phyloP scores from a whole-genome alignment of 352 stramenopile genomes.

The Hyaloperonospora arabidopsidis region DNA sequence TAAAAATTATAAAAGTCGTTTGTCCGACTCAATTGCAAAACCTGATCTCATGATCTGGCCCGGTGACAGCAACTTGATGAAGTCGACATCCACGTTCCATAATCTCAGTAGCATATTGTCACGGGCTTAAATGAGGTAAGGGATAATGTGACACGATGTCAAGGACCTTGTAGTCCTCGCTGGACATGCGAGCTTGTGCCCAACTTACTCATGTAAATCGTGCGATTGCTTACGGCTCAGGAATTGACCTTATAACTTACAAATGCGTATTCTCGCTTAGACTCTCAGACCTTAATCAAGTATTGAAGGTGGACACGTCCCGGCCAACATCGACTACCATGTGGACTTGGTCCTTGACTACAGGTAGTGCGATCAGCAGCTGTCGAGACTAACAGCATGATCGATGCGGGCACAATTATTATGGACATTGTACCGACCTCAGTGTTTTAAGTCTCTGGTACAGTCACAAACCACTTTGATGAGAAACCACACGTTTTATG shows the following conservation, averaged over 20 bases:
- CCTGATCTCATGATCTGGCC: slow-evolving; percentile 86
- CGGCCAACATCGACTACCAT: slow-evolving; percentile 78
- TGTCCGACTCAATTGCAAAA: slow-evolving; percentile 88
- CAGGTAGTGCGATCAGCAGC: slow-evolving; percentile 72
- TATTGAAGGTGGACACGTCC: slow-evolving; percentile 86
- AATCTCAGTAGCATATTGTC: slow-evolving; percentile 85
- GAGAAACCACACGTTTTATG: slow-evolving; percentile 97
- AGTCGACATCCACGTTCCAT: slow-evolving; percentile 88
- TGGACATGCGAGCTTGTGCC: too few species aligned
- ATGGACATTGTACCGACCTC: slow-evolving; percentile 92
- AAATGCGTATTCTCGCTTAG: background rate
- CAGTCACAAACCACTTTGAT: slow-evolving; percentile 92
- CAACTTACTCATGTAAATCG: too few species aligned
- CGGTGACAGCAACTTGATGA: slow-evolving; percentile 89
- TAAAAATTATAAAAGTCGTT: slow-evolving; percentile 89
- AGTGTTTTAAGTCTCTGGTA: slow-evolving; percentile 87
- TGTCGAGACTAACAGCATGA: slow-evolving; percentile 93
- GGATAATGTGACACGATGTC: slow-evolving; percentile 60
- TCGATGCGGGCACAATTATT: slow-evolving; percentile 98
- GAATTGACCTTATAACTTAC: background rate
- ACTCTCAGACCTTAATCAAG: slow-evolving; percentile 31
- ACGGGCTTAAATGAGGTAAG: slow-evolving; percentile 71
- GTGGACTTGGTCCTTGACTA: slow-evolving; percentile 83
- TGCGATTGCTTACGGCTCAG: background rate
- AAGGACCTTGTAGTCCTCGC: background rate